These are phyloP conservation scores for Centrapalus pauciflorus DNA, from an alignment of 129 eudicot genomes.

Conservation along the genomic window DNA sequence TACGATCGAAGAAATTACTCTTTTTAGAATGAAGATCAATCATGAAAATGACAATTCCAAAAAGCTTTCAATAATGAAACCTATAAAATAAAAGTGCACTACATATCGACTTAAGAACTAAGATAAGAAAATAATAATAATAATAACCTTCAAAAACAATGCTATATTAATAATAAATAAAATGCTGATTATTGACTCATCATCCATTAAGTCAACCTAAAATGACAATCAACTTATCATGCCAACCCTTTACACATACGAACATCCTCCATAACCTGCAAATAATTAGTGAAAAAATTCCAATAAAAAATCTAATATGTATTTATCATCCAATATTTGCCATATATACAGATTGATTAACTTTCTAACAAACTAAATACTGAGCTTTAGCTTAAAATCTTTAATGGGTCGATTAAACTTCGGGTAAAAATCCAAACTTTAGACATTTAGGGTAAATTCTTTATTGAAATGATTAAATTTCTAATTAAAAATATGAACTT, in stretches of 20 bases:
- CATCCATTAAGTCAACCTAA: neutral
- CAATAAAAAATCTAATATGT: neutral
- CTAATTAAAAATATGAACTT: neutral
- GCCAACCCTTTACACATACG: conserved; percentile 23
- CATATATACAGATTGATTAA: neutral
- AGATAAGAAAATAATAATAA: neutral
- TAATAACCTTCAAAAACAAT: neutral
- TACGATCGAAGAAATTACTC: no score
- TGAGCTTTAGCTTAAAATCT: neutral
- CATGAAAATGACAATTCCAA: no score
- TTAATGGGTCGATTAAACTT: neutral
- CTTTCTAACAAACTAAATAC: neutral
- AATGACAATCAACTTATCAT: neutral
- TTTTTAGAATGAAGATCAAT: no score
- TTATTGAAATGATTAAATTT: neutral
- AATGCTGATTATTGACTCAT: neutral
- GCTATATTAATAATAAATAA: neutral
- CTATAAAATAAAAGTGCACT: no score
- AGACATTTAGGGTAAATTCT: neutral
- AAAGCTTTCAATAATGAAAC: no score
- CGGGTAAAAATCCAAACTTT: neutral
- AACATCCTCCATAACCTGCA: conserved; percentile 65
- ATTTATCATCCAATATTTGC: no score
- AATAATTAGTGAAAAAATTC: conserved; percentile 2
- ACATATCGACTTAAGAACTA: no score